Conservation (phyloP, 139 green algal genomes). For the Chlamydomonas incerta region DNA sequence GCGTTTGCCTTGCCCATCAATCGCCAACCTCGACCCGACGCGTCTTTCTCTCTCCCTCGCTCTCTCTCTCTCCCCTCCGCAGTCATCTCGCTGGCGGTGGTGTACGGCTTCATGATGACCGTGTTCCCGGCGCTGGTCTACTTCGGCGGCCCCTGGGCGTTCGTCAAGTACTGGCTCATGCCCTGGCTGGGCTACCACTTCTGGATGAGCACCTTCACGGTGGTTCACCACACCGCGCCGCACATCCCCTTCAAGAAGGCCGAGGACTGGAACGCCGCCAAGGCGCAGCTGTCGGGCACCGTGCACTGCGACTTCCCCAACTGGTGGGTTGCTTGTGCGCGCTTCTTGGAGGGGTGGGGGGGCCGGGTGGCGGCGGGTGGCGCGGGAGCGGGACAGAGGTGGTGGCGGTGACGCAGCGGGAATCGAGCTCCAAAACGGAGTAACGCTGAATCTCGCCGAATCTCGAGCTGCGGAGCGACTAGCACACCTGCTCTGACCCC, state of each 20-base stretch:
- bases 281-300: constrained; percentile 90
- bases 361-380: too few species aligned
- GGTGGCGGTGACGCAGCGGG: too few species aligned
- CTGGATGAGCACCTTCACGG: constrained; percentile 98
- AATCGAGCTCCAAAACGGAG: too few species aligned
- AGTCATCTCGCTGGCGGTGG: constrained; percentile 80
- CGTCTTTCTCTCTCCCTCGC: too few species aligned
- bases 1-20: too few species aligned
- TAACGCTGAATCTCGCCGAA: too few species aligned
- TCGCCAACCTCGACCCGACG: too few species aligned
- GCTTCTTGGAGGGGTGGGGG: too few species aligned
- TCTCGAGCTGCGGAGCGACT: too few species aligned
- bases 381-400: too few species aligned
- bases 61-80: background rate
- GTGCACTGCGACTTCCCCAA: constrained; percentile 97
- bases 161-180: constrained; percentile 98
- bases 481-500: too few species aligned
- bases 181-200: constrained; percentile 99
- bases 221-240: constrained; percentile 97
- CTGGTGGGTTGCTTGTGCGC: constrained; percentile 68
- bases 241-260: constrained; percentile 98
- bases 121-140: constrained; percentile 81
- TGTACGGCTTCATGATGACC: constrained; percentile 74
- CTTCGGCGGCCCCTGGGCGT: constrained; percentile 75
- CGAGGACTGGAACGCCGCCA: constrained; percentile 90